A percentile compares a stretch with the other conserved stretches of the same genome.
Evolutionary conservation across 2,329 filamentous ascomycete genomes (phyloP).

Genomic region (Sphaerulina populicola): DNA sequence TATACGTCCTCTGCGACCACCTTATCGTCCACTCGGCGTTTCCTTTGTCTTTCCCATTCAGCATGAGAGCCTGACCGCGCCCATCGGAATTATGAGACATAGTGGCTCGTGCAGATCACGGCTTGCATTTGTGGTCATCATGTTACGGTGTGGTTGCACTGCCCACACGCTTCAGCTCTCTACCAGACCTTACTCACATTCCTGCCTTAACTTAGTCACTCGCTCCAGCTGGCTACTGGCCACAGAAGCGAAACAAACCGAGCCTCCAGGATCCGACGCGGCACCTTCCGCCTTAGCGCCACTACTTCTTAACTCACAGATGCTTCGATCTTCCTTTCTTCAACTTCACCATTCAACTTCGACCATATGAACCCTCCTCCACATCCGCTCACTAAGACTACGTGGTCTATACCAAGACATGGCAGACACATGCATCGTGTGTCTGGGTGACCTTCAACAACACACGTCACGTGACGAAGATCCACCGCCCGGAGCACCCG

Average conservation of each 20-base stretch:
- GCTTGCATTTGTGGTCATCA: background rate
- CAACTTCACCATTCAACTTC: slow-evolving; percentile 10
- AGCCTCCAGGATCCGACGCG: background rate
- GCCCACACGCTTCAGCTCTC: background rate
- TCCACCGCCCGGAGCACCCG: slow-evolving; percentile 33
- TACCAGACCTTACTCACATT: background rate
- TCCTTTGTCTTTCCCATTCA: slow-evolving; percentile 8
- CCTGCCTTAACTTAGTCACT: background rate
- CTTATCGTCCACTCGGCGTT: background rate
- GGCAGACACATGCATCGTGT: slow-evolving; percentile 64
- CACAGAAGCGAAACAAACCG: background rate
- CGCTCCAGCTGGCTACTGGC: background rate
- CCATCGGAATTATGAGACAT: background rate
- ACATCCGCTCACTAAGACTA: slow-evolving; percentile 9
- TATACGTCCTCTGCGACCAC: background rate
- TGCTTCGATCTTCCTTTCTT: slow-evolving; percentile 11
- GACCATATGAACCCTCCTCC: slow-evolving; percentile 16
- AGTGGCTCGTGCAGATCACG: background rate
- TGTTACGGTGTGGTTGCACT: background rate
- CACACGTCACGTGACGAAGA: slow-evolving; percentile 47
- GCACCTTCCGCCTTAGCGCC: background rate
- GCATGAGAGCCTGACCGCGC: background rate
- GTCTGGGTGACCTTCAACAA: slow-evolving; percentile 56
- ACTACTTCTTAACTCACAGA: slow-evolving; percentile 3
- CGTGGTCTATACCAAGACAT: slow-evolving; percentile 33